phyloP scores from a whole-genome alignment of 345 rosid genomes.

The Boechera stricta region DNA sequence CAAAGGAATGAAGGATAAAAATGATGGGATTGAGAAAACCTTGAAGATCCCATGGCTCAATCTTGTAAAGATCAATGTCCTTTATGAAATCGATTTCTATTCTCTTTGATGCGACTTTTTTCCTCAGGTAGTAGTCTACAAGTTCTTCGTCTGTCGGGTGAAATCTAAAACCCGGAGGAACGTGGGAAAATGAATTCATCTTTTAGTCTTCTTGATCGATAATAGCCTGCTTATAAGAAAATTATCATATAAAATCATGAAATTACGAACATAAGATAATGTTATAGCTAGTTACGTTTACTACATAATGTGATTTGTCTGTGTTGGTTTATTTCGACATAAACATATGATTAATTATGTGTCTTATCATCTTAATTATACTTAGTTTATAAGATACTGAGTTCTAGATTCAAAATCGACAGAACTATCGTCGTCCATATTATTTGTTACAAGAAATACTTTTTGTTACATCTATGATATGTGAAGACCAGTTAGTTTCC shows the following conservation, averaged over 20 bases:
- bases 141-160: constrained; percentile 91
- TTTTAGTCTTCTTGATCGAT: constrained; percentile 30
- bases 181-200: constrained; percentile 77
- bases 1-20: constrained; percentile 16
- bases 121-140: constrained; percentile 81
- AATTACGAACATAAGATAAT: constrained; percentile 2
- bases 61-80: constrained; percentile 84
- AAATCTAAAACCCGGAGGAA: constrained; percentile 86
- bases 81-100: constrained; percentile 78
- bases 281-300: neutral
- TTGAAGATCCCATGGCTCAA: constrained; percentile 91
- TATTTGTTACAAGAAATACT: neutral
- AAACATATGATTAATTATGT: neutral
- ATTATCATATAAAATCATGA: constrained; percentile 1
- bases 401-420: neutral
- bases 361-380: neutral
- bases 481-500: constrained; percentile 6
- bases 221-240: constrained; percentile 44
- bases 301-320: neutral
- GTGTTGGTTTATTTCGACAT: constrained; percentile 12
- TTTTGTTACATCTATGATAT: constrained; percentile 15
- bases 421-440: neutral
- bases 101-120: constrained; percentile 72
- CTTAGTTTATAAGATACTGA: no score
- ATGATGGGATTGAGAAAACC: constrained; percentile 46